phyloP scores from a whole-genome alignment of 306 rosid species.

The Citrullus mucosospermus region DNA sequence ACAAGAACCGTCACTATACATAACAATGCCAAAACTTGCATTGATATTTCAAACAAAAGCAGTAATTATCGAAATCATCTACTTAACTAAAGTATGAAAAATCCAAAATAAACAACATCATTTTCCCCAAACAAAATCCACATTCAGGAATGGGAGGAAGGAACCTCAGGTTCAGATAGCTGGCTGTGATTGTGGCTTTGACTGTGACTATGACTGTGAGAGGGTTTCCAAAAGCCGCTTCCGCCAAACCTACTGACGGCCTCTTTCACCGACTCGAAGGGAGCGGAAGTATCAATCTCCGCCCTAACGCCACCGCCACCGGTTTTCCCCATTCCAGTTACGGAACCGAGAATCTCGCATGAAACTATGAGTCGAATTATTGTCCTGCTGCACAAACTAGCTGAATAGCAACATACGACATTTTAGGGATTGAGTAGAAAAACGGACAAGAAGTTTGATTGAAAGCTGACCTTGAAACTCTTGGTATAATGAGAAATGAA shows the following conservation, averaged over 20 bases:
- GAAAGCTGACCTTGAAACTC: neutral
- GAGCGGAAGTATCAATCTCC: constrained; percentile 75
- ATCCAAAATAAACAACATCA: neutral
- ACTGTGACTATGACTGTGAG: neutral
- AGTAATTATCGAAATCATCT: neutral
- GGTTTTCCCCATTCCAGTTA: neutral
- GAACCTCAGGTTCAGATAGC: constrained; percentile 31
- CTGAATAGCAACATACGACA: neutral
- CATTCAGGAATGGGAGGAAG: neutral
- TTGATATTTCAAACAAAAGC: neutral
- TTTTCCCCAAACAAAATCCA: neutral
- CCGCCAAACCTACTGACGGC: constrained; percentile 66
- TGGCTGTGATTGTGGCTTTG: neutral
- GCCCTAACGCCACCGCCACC: constrained; percentile 20
- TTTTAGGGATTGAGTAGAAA: constrained; percentile 9
- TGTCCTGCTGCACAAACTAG: neutral
- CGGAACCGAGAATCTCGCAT: neutral
- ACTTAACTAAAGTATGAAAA: neutral
- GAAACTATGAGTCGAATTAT: neutral
- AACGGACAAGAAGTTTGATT: neutral
- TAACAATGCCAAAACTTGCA: neutral
- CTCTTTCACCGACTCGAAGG: constrained; percentile 75
- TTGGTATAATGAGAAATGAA: neutral
- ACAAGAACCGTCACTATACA: neutral
- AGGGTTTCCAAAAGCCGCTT: constrained; percentile 66